A percentile compares a stretch with the other conserved stretches of the same genome.
These are phyloP conservation scores for Leishmania aethiopica DNA, from an alignment of 208 protist species.

Conservation along the genomic window DNA sequence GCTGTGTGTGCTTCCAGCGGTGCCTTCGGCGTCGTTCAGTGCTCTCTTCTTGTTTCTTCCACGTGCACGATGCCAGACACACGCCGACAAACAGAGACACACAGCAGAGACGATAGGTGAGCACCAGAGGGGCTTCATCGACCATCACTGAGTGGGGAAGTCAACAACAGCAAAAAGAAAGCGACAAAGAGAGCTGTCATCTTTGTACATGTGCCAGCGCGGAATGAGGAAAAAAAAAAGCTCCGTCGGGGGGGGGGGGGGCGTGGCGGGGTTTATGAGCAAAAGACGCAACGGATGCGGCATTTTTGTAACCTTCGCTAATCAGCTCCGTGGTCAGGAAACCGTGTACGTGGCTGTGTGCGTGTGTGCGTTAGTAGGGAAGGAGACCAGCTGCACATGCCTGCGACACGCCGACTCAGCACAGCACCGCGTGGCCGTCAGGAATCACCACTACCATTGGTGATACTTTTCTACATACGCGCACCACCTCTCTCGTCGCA, in stretches of 20 bases:
- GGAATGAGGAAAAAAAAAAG: no score
- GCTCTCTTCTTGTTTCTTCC: neutral
- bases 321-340: neutral
- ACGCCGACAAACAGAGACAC: neutral
- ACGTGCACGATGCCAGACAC: neutral
- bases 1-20: neutral
- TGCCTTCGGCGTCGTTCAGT: neutral
- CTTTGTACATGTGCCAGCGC: neutral
- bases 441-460: neutral
- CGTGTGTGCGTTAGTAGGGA: neutral
- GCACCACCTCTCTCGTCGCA: no score
- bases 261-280: neutral
- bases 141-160: neutral
- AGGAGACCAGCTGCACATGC: neutral
- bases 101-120: neutral
- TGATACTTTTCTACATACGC: neutral
- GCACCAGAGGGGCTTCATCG: neutral
- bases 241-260: neutral
- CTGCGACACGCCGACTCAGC: neutral
- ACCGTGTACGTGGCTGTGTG: neutral
- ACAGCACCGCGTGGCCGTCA: neutral
- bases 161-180: neutral
- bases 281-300: neutral
- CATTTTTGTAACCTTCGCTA: neutral
- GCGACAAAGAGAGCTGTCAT: neutral